These are phyloP conservation scores for Amphirosellinia nigrospora DNA, from an alignment of 495 filamentous ascomycete species.

Conservation along the genomic window DNA sequence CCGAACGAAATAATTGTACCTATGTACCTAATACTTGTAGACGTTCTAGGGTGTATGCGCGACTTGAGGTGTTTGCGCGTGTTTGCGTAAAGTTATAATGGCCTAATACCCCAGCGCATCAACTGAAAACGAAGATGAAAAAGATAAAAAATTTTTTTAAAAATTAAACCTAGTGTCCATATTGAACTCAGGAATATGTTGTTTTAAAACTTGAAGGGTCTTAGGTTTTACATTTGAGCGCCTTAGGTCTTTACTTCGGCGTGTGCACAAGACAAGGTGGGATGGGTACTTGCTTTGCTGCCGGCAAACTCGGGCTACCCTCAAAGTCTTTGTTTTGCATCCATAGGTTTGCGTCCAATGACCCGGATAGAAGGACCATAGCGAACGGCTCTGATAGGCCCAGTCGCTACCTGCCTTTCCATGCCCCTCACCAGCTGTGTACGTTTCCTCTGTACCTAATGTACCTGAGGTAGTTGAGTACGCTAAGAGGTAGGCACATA, in stretches of 20 bases:
- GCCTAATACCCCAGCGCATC: background rate
- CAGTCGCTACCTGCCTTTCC: background rate
- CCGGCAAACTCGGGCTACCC: background rate
- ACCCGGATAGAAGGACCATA: background rate
- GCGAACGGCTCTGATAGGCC: constrained; percentile 4
- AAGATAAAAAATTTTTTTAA: background rate
- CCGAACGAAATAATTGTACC: no score
- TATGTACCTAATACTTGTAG: no score
- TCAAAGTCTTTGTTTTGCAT: constrained; percentile 5
- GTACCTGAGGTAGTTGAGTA: background rate
- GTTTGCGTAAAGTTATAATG: background rate
- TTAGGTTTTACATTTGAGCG: background rate
- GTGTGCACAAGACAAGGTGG: background rate
- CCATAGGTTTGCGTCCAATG: background rate
- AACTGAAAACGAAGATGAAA: background rate
- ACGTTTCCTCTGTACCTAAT: background rate
- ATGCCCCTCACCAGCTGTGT: background rate
- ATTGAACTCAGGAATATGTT: background rate
- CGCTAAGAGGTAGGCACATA: background rate
- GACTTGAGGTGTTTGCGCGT: no score
- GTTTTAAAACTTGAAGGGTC: background rate
- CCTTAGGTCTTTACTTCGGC: background rate
- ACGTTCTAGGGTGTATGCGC: background rate
- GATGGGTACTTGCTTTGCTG: background rate
- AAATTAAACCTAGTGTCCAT: no score